phyloP scores from a whole-genome alignment of 1,284 basidiomycete species.

The Sporisorium exsertum region DNA sequence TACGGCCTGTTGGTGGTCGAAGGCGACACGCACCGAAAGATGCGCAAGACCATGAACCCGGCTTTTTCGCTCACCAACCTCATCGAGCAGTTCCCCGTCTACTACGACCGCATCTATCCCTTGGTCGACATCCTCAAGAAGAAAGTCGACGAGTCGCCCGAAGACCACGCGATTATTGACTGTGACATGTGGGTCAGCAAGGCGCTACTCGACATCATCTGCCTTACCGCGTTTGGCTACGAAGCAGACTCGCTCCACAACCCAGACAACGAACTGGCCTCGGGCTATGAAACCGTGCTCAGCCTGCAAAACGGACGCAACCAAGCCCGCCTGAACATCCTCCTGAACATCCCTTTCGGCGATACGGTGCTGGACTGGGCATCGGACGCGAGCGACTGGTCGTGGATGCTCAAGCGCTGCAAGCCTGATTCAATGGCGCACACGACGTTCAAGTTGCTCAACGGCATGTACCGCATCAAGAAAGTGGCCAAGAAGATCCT shows the following conservation, averaged over 20 bases:
- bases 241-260: constrained; percentile 59
- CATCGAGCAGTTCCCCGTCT: constrained; percentile 57
- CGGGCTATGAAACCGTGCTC: constrained; percentile 58
- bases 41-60: constrained; percentile 61
- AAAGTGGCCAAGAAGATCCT: constrained; percentile 52
- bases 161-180: constrained; percentile 53
- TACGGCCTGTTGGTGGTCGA: constrained; percentile 58
- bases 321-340: constrained; percentile 53
- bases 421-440: background rate
- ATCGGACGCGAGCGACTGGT: constrained; percentile 25
- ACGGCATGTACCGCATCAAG: constrained; percentile 56
- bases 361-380: constrained; percentile 31
- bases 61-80: constrained; percentile 57
- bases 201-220: constrained; percentile 67
- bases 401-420: constrained; percentile 10
- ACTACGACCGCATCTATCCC: constrained; percentile 52
- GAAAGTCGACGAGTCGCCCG: constrained; percentile 35
- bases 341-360: constrained; percentile 58
- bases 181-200: constrained; percentile 52
- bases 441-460: constrained; percentile 26
- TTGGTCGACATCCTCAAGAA: constrained; percentile 50
- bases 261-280: constrained; percentile 53
- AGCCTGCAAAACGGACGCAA: constrained; percentile 59
- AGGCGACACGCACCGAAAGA: constrained; percentile 52
- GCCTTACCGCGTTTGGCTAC: constrained; percentile 58